Evolutionary conservation across 495 filamentous ascomycete species (phyloP).

Genomic region (Elaphomyces granulatus): DNA sequence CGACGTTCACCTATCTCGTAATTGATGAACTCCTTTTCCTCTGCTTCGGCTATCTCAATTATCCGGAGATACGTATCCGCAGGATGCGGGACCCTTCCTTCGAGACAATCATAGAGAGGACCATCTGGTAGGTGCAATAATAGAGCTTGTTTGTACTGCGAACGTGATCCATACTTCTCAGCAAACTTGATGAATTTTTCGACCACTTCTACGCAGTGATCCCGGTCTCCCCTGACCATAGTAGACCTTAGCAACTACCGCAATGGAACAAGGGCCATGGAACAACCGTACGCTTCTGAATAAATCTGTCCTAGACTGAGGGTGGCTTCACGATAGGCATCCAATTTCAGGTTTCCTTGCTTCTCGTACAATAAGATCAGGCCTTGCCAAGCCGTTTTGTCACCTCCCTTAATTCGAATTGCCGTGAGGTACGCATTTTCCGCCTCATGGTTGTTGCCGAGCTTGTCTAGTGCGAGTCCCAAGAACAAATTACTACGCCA

Average conservation of each 20-base stretch:
- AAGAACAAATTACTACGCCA: constrained; percentile 55
- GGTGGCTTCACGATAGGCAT: constrained; percentile 56
- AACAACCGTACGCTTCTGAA: constrained; percentile 42
- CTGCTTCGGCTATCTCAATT: constrained; percentile 69
- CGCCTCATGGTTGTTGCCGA: constrained; percentile 51
- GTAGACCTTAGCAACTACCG: constrained; percentile 3
- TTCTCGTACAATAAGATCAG: constrained; percentile 75
- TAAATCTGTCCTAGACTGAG: constrained; percentile 63
- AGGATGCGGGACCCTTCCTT: constrained; percentile 73
- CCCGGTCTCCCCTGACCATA: constrained; percentile 39
- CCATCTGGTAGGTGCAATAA: constrained; percentile 61
- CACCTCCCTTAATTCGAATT: constrained; percentile 44
- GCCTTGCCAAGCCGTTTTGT: constrained; percentile 75
- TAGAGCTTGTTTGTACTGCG: constrained; percentile 59
- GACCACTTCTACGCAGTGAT: constrained; percentile 63
- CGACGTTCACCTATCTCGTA: constrained; percentile 77
- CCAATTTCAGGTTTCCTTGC: constrained; percentile 51
- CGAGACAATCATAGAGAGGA: constrained; percentile 64
- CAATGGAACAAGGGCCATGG: background rate
- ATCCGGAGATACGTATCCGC: constrained; percentile 67
- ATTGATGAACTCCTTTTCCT: constrained; percentile 86
- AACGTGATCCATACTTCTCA: constrained; percentile 51
- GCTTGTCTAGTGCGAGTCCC: constrained; percentile 65
- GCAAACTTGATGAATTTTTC: constrained; percentile 65
- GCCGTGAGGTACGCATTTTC: constrained; percentile 65